These are phyloP conservation scores for Ricinus communis DNA, from an alignment of 345 rosid species.

Conservation along the genomic window DNA sequence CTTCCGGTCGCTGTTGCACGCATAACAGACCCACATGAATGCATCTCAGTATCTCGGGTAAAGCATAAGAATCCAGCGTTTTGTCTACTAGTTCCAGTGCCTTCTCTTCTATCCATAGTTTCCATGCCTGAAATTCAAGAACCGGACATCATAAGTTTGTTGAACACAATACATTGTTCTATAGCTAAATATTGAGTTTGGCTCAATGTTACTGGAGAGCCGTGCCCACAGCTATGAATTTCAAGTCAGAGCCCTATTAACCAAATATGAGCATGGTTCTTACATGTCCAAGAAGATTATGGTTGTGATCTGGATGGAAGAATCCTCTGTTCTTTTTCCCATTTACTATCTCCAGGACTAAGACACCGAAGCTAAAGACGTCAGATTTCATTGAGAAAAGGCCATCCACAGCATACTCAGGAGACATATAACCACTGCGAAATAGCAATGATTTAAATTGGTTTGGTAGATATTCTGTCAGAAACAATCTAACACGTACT, in stretches of 20 bases:
- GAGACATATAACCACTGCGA: constrained; percentile 19
- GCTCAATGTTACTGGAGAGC: too few relatives aligned
- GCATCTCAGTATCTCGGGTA: constrained; percentile 32
- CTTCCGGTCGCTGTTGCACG: constrained; percentile 42
- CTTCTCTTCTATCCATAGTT: constrained; percentile 33
- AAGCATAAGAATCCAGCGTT: not conserved
- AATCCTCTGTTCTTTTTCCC: constrained; percentile 14
- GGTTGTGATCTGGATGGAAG: not conserved
- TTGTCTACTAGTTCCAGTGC: constrained; percentile 27
- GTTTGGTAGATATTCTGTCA: too few relatives aligned
- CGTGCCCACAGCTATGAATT: too few relatives aligned
- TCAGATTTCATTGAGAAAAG: constrained; percentile 12
- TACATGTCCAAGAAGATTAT: constrained; percentile 21
- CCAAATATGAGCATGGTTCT: too few relatives aligned
- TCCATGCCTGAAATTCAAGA: constrained; percentile 37
- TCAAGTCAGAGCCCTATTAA: too few relatives aligned
- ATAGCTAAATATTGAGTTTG: too few relatives aligned
- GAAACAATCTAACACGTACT: too few relatives aligned
- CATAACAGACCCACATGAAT: constrained; percentile 47
- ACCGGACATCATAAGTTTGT: too few relatives aligned
- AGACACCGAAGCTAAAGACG: constrained; percentile 12
- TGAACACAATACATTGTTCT: too few relatives aligned
- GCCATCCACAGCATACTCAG: constrained; percentile 15
- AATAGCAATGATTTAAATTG: not conserved
- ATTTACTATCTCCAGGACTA: not conserved